These are phyloP conservation scores for Phaeolepiota aurea DNA, from an alignment of 768 basidiomycete species.

Conservation along the genomic window DNA sequence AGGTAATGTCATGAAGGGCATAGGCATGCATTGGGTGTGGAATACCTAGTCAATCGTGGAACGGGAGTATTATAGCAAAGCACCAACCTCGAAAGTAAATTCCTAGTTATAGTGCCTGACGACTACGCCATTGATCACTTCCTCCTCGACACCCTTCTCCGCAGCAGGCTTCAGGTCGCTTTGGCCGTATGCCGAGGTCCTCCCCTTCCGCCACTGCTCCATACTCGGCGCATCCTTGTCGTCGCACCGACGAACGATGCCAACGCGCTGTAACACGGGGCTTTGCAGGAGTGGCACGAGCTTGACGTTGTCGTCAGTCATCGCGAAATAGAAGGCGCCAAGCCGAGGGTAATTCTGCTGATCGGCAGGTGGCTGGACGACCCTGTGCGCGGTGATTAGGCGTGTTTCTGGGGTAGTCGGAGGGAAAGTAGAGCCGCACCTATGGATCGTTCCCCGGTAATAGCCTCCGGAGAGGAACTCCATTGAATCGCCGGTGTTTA, in stretches of 20 bases:
- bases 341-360: conserved; percentile 31
- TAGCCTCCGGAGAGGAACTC: conserved; percentile 38
- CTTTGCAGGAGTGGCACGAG: conserved; percentile 20
- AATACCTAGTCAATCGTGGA: neutral
- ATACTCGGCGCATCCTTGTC: conserved; percentile 3
- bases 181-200: conserved; percentile 2
- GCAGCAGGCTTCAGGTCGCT: conserved; percentile 3
- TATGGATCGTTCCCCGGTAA: conserved; percentile 36
- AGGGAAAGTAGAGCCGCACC: conserved; percentile 7
- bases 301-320: conserved; percentile 31
- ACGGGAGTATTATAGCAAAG: too few species aligned
- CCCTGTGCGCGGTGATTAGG: conserved; percentile 15
- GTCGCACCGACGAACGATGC: conserved; percentile 11
- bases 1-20: too few species aligned
- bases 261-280: conserved; percentile 29
- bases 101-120: conserved; percentile 40
- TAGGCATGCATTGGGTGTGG: too few species aligned
- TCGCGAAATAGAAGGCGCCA: conserved; percentile 38
- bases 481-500: conserved; percentile 36
- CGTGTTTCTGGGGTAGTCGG: conserved; percentile 9
- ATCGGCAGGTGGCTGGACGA: conserved; percentile 37
- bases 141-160: conserved; percentile 35
- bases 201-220: conserved; percentile 1
- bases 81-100: too few species aligned
- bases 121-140: conserved; percentile 33